phyloP scores from a whole-genome alignment of 73 alveolate genomes.

The Blepharisma stoltei region DNA sequence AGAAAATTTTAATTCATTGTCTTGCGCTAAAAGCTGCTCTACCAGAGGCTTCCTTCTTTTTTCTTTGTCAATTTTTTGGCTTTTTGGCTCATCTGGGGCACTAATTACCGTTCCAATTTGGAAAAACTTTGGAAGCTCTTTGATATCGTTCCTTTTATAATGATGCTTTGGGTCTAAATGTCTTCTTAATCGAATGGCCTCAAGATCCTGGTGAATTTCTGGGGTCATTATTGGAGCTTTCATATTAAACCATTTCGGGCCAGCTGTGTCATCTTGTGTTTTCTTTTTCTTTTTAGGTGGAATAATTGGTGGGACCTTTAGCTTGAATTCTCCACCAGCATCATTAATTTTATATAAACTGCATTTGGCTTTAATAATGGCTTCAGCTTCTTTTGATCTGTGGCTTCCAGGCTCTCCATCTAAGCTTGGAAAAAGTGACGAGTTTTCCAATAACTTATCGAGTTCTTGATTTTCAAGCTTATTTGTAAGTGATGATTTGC shows the following conservation, averaged over 20 bases:
- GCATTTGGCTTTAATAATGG: not conserved
- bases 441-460: not conserved
- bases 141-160: conserved; percentile 49
- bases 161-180: conserved; percentile 51
- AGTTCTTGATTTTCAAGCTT: conserved; percentile 9
- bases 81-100: conserved; percentile 5
- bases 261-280: conserved; percentile 36
- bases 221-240: conserved; percentile 53
- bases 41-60: not conserved
- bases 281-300: conserved; percentile 32
- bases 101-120: conserved; percentile 35
- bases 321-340: conserved; percentile 13
- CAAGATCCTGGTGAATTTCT: conserved; percentile 53
- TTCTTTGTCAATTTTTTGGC: conserved; percentile 1
- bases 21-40: conserved; percentile 15
- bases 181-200: conserved; percentile 55
- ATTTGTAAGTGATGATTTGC: not conserved
- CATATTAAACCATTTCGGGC: conserved; percentile 60
- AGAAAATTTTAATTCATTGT: not conserved
- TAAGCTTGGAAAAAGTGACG: not conserved
- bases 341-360: conserved; percentile 8
- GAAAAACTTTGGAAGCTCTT: conserved; percentile 51
- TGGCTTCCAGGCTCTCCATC: not conserved
- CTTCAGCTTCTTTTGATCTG: conserved; percentile 22
- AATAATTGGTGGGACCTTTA: conserved; percentile 14